A percentile compares a stretch with the other conserved stretches of the same genome.
Conservation (phyloP, 192 early-diverging fungal species). For the Phycomyces nitens region DNA sequence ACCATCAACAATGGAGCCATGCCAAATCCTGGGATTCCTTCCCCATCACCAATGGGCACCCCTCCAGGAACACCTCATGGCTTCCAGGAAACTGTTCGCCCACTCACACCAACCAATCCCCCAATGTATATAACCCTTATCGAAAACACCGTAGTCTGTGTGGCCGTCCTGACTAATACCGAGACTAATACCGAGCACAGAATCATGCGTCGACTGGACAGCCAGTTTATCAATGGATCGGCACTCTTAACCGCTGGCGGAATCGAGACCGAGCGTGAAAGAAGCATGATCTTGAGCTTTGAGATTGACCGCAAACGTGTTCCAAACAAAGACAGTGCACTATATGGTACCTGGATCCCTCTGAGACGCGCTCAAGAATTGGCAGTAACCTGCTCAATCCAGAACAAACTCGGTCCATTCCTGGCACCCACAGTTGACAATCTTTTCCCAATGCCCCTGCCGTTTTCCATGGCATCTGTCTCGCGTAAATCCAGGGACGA, state of each 20-base stretch:
- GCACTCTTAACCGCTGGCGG: conserved; percentile 84
- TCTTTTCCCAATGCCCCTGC: conserved; percentile 62
- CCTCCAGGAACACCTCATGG: neutral
- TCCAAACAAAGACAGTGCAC: conserved; percentile 61
- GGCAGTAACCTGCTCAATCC: conserved; percentile 76
- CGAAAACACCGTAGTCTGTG: conserved; percentile 48
- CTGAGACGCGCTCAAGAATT: conserved; percentile 79
- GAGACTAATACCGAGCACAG: conserved; percentile 52
- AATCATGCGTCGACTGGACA: conserved; percentile 78
- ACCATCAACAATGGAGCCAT: no score
- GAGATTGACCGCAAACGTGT: conserved; percentile 76
- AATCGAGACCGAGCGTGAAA: conserved; percentile 76
- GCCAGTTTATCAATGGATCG: conserved; percentile 83
- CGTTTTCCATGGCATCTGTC: conserved; percentile 30
- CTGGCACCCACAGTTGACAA: conserved; percentile 70
- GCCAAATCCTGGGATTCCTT: no score
- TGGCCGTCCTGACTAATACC: conserved; percentile 31
- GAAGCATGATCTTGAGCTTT: conserved; percentile 80
- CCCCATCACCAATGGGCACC: no score
- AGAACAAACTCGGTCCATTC: conserved; percentile 70
- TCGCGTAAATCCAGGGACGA: conserved; percentile 15
- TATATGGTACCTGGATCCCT: conserved; percentile 93
- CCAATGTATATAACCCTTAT: conserved; percentile 51
- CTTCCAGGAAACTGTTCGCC: conserved; percentile 4
- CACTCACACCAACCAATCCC: conserved; percentile 25